Conservation (phyloP, 495 filamentous ascomycete genomes). For the Neurospora tetraspora region DNA sequence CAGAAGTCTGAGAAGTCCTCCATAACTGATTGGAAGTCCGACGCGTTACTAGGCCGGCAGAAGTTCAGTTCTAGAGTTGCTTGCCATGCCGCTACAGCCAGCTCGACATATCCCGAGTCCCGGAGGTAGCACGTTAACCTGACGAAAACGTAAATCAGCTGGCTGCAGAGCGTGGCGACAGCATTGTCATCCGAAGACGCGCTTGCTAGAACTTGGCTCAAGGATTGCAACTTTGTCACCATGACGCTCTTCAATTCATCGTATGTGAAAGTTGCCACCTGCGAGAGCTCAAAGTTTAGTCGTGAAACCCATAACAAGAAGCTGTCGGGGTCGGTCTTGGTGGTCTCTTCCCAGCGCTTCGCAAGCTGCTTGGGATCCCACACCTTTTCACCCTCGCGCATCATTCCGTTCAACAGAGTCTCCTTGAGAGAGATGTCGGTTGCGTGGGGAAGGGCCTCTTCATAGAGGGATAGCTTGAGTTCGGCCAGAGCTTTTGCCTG, state of each 20-base stretch:
- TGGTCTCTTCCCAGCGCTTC: constrained; percentile 53
- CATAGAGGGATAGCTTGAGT: constrained; percentile 71
- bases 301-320: constrained; percentile 64
- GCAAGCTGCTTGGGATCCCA: constrained; percentile 59
- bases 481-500: constrained; percentile 53
- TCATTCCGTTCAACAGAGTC: constrained; percentile 51
- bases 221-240: constrained; percentile 40
- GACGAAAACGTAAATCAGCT: constrained; percentile 64
- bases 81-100: constrained; percentile 75
- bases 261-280: constrained; percentile 57
- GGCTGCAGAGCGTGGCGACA: constrained; percentile 19
- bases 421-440: constrained; percentile 34
- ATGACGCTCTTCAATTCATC: constrained; percentile 51
- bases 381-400: constrained; percentile 58
- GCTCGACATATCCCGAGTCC: constrained; percentile 74
- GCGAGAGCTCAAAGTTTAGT: constrained; percentile 64
- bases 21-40: constrained; percentile 22
- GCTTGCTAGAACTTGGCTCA: constrained; percentile 29
- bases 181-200: constrained; percentile 13
- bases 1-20: constrained; percentile 61
- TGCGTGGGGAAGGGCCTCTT: constrained; percentile 58
- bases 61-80: constrained; percentile 66
- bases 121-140: constrained; percentile 61
- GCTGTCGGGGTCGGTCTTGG: constrained; percentile 47
- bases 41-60: constrained; percentile 32